A percentile compares a stretch with the other conserved stretches of the same genome.
Evolutionary conservation across 2,329 filamentous ascomycete species (phyloP).

Genomic region (Xylariaceae sp.): DNA sequence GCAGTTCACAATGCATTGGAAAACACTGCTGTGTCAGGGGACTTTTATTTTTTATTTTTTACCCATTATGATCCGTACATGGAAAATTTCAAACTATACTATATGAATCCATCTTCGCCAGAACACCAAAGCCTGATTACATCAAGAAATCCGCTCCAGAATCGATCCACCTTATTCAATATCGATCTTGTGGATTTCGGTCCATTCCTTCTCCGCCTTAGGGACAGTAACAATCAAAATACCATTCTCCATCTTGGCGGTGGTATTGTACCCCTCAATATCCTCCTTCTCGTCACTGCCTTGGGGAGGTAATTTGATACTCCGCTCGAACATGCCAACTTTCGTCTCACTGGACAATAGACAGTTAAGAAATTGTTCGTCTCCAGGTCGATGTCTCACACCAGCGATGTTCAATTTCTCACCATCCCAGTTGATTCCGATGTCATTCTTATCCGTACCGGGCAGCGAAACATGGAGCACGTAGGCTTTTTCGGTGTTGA

Average conservation of each 20-base stretch:
- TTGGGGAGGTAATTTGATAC: constrained; percentile 54
- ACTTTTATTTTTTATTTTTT: too few relatives aligned
- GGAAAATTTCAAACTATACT: too few relatives aligned
- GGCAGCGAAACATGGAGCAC: constrained; percentile 73
- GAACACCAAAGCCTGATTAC: too few relatives aligned
- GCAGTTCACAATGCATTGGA: too few relatives aligned
- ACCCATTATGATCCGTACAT: too few relatives aligned
- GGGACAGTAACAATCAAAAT: constrained; percentile 73
- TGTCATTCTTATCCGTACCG: constrained; percentile 73
- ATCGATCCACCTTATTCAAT: constrained; percentile 35
- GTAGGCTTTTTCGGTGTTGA: constrained; percentile 62
- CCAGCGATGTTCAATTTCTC: constrained; percentile 68
- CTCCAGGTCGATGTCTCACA: constrained; percentile 67
- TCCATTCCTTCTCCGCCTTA: constrained; percentile 65
- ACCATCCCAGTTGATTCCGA: constrained; percentile 71
- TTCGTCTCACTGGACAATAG: constrained; percentile 63
- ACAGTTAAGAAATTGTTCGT: constrained; percentile 63
- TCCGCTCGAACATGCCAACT: constrained; percentile 70
- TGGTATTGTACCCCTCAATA: constrained; percentile 64
- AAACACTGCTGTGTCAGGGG: too few relatives aligned
- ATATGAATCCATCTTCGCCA: too few relatives aligned
- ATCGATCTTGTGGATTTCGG: constrained; percentile 57
- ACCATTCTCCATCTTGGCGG: constrained; percentile 74
- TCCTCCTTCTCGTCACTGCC: constrained; percentile 44
- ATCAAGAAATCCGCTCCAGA: not conserved